Conservation (phyloP, 805 yeast species). For the Wickerhamiella shivajii region DNA sequence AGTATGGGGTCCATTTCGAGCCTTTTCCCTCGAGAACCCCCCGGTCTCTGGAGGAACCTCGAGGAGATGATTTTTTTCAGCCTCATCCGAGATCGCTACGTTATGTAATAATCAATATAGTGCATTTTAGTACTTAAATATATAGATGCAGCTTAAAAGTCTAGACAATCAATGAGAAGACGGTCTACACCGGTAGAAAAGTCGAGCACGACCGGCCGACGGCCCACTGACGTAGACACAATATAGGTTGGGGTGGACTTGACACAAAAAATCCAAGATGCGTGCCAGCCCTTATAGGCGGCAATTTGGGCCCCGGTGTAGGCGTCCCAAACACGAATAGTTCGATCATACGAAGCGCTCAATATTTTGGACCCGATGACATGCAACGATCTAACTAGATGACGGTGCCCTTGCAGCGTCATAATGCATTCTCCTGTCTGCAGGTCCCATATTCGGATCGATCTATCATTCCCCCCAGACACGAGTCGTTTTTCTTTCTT, state of each 20-base stretch:
- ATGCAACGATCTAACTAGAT: conserved; percentile 51
- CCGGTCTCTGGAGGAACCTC: too few relatives aligned
- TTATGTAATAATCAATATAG: too few relatives aligned
- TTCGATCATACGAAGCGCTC: conserved; percentile 26
- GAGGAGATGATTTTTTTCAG: too few relatives aligned
- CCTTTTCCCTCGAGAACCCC: too few relatives aligned
- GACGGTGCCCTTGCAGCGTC: conserved; percentile 65
- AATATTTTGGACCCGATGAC: conserved; percentile 19
- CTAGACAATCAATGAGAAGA: too few relatives aligned
- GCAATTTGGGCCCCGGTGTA: conserved; percentile 17
- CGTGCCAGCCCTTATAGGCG: conserved; percentile 21
- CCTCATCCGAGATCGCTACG: too few relatives aligned
- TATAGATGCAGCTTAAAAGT: too few relatives aligned
- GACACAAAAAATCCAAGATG: conserved; percentile 25
- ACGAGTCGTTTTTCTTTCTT: conserved; percentile 53
- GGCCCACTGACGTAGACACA: conserved; percentile 25
- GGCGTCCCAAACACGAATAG: conserved; percentile 26
- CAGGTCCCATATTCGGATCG: conserved; percentile 78
- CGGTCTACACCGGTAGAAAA: conserved; percentile 21
- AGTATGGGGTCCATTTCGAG: not conserved
- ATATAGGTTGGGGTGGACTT: conserved; percentile 19
- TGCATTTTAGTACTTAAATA: too few relatives aligned
- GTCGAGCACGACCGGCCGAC: conserved; percentile 23
- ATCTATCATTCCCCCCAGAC: conserved; percentile 77
- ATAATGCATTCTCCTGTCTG: conserved; percentile 55